phyloP scores from a whole-genome alignment of 2,329 filamentous ascomycete species.

The Delphinella strobiligena region DNA sequence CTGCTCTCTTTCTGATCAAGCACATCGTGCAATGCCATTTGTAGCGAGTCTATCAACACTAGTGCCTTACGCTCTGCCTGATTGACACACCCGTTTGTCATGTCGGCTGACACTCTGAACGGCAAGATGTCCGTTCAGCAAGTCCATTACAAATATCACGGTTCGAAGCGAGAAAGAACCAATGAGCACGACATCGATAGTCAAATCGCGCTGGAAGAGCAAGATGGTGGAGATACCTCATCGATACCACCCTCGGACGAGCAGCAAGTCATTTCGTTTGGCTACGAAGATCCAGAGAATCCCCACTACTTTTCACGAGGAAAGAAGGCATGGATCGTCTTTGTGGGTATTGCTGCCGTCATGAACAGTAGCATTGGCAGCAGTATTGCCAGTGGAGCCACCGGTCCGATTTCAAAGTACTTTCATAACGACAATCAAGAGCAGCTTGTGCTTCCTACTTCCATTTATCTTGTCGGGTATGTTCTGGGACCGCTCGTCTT shows the following conservation, averaged over 20 bases:
- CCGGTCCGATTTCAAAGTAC: constrained; percentile 43
- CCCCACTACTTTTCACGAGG: constrained; percentile 12
- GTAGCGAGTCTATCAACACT: too few species aligned
- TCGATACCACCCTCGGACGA: constrained; percentile 1
- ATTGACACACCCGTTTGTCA: too few species aligned
- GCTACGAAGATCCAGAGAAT: constrained; percentile 18
- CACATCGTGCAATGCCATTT: too few species aligned
- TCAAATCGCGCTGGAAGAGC: not conserved
- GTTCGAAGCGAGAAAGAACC: not conserved
- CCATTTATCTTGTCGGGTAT: constrained; percentile 39
- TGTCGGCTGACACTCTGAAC: too few species aligned
- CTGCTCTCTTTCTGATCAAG: too few species aligned
- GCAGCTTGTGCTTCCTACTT: constrained; percentile 35
- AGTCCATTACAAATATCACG: too few species aligned
- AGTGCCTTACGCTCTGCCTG: too few species aligned
- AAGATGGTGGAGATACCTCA: not conserved
- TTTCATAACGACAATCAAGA: constrained; percentile 41
- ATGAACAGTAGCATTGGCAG: constrained; percentile 58
- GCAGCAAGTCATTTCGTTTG: constrained; percentile 24
- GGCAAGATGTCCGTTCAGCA: too few species aligned
- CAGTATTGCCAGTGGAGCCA: constrained; percentile 51
- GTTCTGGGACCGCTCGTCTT: constrained; percentile 32
- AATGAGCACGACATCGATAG: constrained; percentile 1
- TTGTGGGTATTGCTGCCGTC: constrained; percentile 46
- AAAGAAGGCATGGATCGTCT: constrained; percentile 40